These are phyloP conservation scores for Vaccinium vitisidaea DNA, from an alignment of 148 eudicot species.

Conservation along the genomic window DNA sequence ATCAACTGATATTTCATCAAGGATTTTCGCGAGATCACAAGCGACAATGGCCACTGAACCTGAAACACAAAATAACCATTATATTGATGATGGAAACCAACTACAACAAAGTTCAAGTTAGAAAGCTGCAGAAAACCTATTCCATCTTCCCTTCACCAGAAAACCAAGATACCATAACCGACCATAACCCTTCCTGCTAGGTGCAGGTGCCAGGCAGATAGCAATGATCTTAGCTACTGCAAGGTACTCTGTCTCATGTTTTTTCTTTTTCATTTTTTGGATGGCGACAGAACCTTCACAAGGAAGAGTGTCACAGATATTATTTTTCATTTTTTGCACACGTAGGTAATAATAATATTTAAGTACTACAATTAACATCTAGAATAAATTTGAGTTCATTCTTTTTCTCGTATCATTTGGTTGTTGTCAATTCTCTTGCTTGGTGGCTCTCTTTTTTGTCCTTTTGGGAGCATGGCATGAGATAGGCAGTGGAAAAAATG, in stretches of 20 bases:
- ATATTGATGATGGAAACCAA: not conserved
- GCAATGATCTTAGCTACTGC: not conserved
- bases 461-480: not conserved
- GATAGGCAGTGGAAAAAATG: too few relatives aligned
- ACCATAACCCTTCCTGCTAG: not conserved
- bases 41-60: constrained; percentile 97
- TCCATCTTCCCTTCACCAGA: not conserved
- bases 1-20: constrained; percentile 93
- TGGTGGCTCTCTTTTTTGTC: not conserved
- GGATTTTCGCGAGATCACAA: constrained; percentile 90
- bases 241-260: too few relatives aligned
- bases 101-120: not conserved
- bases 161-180: not conserved
- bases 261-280: not conserved
- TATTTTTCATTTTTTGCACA: too few relatives aligned
- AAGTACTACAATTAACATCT: not conserved
- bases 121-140: not conserved
- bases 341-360: not conserved
- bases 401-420: not conserved
- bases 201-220: not conserved
- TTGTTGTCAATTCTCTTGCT: not conserved
- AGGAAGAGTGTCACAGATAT: not conserved
- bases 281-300: not conserved
- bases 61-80: constrained; percentile 33
- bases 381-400: not conserved